Percentiles rank a stretch among this genome's conserved stretches.
Evolutionary conservation across 306 rosid genomes (phyloP).

Genomic region (Ormosia semicastrata): DNA sequence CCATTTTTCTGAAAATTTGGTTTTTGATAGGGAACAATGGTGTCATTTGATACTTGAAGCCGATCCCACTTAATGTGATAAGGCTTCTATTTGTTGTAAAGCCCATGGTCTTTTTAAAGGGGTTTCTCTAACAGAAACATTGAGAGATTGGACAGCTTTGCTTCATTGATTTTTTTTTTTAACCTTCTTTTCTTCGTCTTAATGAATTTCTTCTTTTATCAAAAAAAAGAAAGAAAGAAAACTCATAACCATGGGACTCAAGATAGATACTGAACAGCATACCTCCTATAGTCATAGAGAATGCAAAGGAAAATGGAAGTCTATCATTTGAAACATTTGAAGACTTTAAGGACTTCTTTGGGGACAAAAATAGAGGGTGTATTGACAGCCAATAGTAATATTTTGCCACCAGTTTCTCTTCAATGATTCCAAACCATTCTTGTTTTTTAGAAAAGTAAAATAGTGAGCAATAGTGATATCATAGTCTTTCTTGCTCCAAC

Average conservation of each 20-base stretch:
- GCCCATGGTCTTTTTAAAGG: no score
- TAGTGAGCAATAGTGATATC: background rate
- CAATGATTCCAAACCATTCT: background rate
- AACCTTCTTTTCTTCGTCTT: no score
- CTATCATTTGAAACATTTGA: background rate
- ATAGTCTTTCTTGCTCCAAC: background rate
- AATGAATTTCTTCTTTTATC: no score
- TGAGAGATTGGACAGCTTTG: no score
- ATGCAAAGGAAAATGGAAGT: constrained; percentile 12
- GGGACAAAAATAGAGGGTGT: background rate
- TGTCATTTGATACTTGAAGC: background rate
- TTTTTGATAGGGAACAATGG: background rate
- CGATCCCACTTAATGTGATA: background rate
- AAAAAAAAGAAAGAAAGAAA: no score
- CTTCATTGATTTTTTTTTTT: no score
- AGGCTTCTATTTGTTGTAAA: no score
- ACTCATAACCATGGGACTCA: background rate
- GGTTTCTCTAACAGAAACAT: no score
- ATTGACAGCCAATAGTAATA: background rate
- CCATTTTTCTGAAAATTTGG: constrained; percentile 4
- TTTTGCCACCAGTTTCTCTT: constrained; percentile 4
- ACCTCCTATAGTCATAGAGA: background rate
- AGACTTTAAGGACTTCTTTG: background rate
- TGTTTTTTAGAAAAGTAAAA: background rate
- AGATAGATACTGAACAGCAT: background rate